Evolutionary conservation across 192 early-diverging fungal genomes (phyloP).

Genomic region (Jimgerdemannia lactiflua): DNA sequence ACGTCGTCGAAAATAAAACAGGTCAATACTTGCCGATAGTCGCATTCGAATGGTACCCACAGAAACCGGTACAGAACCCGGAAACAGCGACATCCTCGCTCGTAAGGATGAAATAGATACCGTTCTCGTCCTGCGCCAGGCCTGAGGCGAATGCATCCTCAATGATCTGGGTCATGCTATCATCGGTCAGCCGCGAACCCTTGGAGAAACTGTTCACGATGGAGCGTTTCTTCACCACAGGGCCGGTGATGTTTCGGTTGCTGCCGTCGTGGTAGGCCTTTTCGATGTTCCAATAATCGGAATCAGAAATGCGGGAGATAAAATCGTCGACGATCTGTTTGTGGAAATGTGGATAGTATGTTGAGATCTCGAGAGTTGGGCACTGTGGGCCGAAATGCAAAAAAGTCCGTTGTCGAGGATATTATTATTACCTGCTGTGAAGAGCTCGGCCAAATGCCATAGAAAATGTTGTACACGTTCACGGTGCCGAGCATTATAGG

Average conservation of each 20-base stretch:
- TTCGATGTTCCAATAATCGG: constrained; percentile 15
- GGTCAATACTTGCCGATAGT: neutral
- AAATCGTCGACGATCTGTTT: constrained; percentile 11
- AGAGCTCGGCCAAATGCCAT: constrained; percentile 9
- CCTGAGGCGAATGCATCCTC: constrained; percentile 1
- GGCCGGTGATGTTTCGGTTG: constrained; percentile 1
- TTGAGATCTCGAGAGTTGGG: too few species aligned
- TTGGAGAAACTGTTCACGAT: constrained; percentile 13
- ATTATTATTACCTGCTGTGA: too few species aligned
- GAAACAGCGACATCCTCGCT: constrained; percentile 9
- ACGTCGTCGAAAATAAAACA: too few species aligned
- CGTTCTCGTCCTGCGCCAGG: constrained; percentile 8
- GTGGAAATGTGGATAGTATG: neutral
- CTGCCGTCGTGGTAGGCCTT: constrained; percentile 16
- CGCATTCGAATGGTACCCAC: constrained; percentile 10
- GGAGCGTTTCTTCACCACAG: neutral
- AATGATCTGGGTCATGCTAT: constrained; percentile 8
- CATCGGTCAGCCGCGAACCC: constrained; percentile 10
- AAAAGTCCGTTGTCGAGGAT: too few species aligned
- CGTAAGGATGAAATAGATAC: constrained; percentile 11
- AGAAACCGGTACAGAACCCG: constrained; percentile 12
- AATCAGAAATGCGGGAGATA: neutral
- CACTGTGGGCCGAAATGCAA: too few species aligned
- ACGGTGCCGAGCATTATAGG: too few species aligned
- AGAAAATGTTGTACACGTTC: constrained; percentile 6